Base-by-base conservation (phyloP, 176 grass and related monocot genomes). In the Eremochloa ophiuroides region DNA sequence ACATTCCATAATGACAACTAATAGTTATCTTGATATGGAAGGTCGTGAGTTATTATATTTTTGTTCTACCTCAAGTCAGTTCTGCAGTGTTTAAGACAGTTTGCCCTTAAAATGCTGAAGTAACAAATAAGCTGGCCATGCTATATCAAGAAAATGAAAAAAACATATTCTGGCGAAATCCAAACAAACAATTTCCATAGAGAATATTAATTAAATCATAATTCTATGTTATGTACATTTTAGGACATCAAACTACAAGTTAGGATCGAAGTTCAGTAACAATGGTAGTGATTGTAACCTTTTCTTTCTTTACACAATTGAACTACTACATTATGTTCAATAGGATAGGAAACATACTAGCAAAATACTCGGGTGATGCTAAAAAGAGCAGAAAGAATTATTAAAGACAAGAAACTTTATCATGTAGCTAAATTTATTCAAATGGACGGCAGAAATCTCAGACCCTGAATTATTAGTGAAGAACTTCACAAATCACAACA, bases 211-310 rank as follows among this genome's bases (percentile, higher is more conserved):
- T 53, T 53, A 59, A 43, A 77, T 56, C 18, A 5, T 67, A 67
- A 66, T 48, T 43, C 26, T 35, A 20, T 0, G 51, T 27, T 7
- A n/a, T 38, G 28, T 8, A 68, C 35, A 71, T 5, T 31, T 13
- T 48, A 60, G 10, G 15, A 70, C n/a, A 37, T 47, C 22, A 26
- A 60, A 72, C 28, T 22, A 22, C 26, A 62, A 62, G 69, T 73
- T 72, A 47, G 22, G 56, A 63, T 73, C 40, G 44, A 82, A 72
- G 12, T 82, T 61, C 51, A 62, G 16, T 20, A 77, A 42, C 13
- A 51, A 20, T 17, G 15, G 35, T 5, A 76, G 23, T 76, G 2
- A 27, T 28, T 15, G 13, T 17, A 71, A 70, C 15, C 2, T 16
- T 42, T 71, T 26, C 20, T 6, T 25, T 63, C 53, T 22, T 29